Evolutionary conservation across 148 eudicot species (phyloP), one percentile per base, ranked within the genome.

Genomic region (Nepenthes mirabilis): DNA sequence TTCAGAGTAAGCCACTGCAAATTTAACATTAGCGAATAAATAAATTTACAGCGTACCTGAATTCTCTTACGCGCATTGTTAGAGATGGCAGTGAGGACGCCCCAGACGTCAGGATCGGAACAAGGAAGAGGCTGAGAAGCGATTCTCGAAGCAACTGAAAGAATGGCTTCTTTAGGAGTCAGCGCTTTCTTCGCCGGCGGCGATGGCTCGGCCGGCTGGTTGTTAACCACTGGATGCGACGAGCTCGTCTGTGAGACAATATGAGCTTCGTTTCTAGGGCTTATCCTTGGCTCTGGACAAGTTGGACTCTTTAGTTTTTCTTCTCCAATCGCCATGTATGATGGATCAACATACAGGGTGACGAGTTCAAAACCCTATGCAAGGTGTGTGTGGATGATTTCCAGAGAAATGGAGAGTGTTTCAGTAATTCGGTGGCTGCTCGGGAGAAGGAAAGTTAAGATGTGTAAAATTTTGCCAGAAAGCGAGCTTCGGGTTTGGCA

Each of bases 1-100:
- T 49, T 1, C 52, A 49, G 6, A 11, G 11, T 49, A 6, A 6
- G 2, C 14, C 52, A 2, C 52, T n/a, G 10, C 2, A 49, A 6
- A 55, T 32, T 60, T 11, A 61, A 32, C 33, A 37, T 11, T 57
- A 13, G 45, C 13, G 34, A 3, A 23, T 23, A 23, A 23, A 23
- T 23, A 23, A 23, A 23, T 5, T 12, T 10, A 2, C 12, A 2
- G 33, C 13, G 34, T 59, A 83, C 98, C 98, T 85, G 90, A 14
- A 63, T 67, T 14, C 96, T 87, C 55, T 88, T 86, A 3, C 98
- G 90, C 50, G 98, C 91, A 53, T 77, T 79, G 50, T 52, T 68
- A 9, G 96, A 91, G 34, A 91, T 88, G 36, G 96, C 98, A 5
- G 98, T 91, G 61, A 91, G 91, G 36, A 86, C 98, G 11, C 80